Conservation (phyloP, 306 rosid species). For the Canavalia ensiformis region DNA sequence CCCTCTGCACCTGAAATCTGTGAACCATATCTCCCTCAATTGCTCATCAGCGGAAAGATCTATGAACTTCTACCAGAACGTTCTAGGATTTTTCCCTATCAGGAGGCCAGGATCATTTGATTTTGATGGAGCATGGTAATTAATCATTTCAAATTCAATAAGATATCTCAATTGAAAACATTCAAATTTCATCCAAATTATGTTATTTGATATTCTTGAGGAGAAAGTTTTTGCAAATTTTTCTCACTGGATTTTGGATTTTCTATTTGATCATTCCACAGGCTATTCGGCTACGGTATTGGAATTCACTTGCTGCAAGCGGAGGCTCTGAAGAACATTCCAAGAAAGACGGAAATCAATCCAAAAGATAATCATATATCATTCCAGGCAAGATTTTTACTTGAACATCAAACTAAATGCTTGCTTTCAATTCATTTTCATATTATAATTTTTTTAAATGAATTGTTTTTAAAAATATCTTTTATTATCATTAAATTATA, state of each 20-base stretch:
- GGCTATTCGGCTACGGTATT: constrained; percentile 89
- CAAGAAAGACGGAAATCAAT: constrained; percentile 74
- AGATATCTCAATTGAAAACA: too few species aligned
- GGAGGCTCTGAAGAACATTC: constrained; percentile 60
- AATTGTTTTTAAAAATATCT: too few species aligned
- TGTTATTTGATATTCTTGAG: not conserved
- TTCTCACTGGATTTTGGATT: not conserved
- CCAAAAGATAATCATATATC: constrained; percentile 96
- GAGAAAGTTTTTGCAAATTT: too few species aligned
- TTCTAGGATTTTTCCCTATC: constrained; percentile 87
- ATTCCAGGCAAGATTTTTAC: constrained; percentile 69
- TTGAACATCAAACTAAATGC: not conserved
- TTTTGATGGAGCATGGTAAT: constrained; percentile 92
- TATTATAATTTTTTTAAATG: too few species aligned
- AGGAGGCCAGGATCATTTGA: constrained; percentile 90
- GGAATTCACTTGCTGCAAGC: constrained; percentile 89
- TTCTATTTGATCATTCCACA: constrained; percentile 16
- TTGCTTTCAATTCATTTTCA: not conserved
- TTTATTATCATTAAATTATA: too few species aligned
- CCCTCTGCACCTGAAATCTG: constrained; percentile 83
- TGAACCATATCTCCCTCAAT: constrained; percentile 85
- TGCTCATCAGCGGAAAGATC: constrained; percentile 76
- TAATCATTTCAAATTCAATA: too few species aligned
- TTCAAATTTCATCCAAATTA: too few species aligned
- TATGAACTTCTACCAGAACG: constrained; percentile 71